A percentile compares a stretch with the other conserved stretches of the same genome.
These are phyloP conservation scores for Leucosporidium yakuticum DNA, from an alignment of 768 basidiomycete genomes.

Conservation along the genomic window DNA sequence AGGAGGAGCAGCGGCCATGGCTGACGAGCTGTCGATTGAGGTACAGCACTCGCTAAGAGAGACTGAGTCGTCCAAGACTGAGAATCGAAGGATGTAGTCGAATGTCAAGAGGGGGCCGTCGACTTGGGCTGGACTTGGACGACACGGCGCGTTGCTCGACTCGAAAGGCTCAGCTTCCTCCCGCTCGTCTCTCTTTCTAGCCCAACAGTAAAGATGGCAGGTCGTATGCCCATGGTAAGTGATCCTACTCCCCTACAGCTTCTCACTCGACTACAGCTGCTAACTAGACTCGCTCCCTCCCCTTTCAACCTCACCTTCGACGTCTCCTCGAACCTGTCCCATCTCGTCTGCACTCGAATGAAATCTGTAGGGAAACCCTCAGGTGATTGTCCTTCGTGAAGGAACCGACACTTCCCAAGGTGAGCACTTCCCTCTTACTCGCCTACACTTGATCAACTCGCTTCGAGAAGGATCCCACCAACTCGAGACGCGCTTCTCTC, in stretches of 20 bases:
- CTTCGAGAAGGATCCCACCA: background rate
- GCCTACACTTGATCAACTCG: slow-evolving; percentile 1
- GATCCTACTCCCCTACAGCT: background rate
- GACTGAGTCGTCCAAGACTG: too few species aligned
- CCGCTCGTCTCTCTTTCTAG: background rate
- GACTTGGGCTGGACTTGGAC: background rate
- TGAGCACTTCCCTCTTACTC: too few species aligned
- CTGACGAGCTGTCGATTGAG: too few species aligned
- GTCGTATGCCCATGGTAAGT: slow-evolving; percentile 30
- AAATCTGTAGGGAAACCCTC: background rate
- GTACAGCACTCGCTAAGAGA: too few species aligned
- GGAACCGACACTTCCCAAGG: slow-evolving; percentile 35
- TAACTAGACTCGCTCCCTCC: too few species aligned
- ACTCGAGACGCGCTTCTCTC: background rate
- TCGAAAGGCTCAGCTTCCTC: background rate
- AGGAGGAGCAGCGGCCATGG: too few species aligned
- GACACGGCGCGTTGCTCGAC: slow-evolving; percentile 2
- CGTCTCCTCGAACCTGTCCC: background rate
- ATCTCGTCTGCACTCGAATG: background rate
- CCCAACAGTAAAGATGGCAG: slow-evolving; percentile 15
- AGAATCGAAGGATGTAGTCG: slow-evolving; percentile 28
- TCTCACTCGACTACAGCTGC: background rate
- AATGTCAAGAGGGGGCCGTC: background rate
- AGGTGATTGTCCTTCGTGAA: slow-evolving; percentile 2
- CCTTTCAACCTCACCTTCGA: background rate